phyloP scores from a whole-genome alignment of 768 basidiomycete species.

The Candolleomyces eurysporus region DNA sequence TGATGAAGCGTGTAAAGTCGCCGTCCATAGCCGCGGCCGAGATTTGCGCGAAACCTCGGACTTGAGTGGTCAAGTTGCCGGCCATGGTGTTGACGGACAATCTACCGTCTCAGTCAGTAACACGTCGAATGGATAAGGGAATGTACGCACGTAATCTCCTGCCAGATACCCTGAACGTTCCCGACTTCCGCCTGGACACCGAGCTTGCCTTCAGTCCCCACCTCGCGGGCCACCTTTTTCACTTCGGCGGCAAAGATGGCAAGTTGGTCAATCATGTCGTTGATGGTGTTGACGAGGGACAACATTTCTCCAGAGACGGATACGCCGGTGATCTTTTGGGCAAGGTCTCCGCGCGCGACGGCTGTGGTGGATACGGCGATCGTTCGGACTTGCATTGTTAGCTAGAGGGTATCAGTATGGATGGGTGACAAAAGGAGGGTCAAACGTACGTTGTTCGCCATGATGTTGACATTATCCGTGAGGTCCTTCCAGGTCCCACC shows the following conservation, averaged over 20 bases:
- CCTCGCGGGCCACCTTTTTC: slow-evolving; percentile 95
- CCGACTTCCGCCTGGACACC: slow-evolving; percentile 98
- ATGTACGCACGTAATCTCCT: slow-evolving; percentile 86
- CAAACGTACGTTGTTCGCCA: slow-evolving; percentile 79
- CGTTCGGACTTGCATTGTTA: slow-evolving; percentile 90
- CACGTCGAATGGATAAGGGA: not conserved
- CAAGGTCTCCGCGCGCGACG: slow-evolving; percentile 91
- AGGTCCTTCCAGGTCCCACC: slow-evolving; percentile 97
- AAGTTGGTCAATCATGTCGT: slow-evolving; percentile 70
- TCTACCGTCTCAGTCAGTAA: slow-evolving; percentile 33
- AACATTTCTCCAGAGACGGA: slow-evolving; percentile 95
- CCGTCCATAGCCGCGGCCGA: slow-evolving; percentile 98
- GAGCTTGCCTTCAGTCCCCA: slow-evolving; percentile 97
- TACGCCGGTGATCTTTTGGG: slow-evolving; percentile 89
- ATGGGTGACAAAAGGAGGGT: not conserved
- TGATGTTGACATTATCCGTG: slow-evolving; percentile 94
- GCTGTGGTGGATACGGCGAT: slow-evolving; percentile 94
- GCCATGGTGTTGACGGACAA: slow-evolving; percentile 99
- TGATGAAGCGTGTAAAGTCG: slow-evolving; percentile 98
- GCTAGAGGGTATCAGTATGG: slow-evolving; percentile 32
- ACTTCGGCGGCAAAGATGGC: slow-evolving; percentile 61
- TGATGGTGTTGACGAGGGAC: slow-evolving; percentile 96
- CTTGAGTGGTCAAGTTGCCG: slow-evolving; percentile 94
- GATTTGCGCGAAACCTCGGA: slow-evolving; percentile 98
- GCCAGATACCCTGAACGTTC: slow-evolving; percentile 97